phyloP scores from a whole-genome alignment of 352 stramenopile genomes.

The Blastocystis sp. region DNA sequence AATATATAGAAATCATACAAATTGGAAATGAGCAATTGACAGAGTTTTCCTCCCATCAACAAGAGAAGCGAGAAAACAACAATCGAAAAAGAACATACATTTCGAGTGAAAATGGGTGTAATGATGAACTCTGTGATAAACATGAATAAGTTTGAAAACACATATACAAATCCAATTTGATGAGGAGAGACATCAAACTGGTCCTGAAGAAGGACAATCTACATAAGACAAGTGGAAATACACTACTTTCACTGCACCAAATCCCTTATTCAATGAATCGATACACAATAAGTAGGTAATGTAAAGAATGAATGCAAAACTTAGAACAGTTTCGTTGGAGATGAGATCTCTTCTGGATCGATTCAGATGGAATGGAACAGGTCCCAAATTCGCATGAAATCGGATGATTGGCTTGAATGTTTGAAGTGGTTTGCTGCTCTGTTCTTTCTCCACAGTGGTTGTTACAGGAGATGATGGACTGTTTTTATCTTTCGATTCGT shows the following conservation, averaged over 20 bases:
- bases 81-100: neutral
- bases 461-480: neutral
- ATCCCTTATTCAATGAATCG: constrained; percentile 48
- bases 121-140: constrained; percentile 51
- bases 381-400: neutral
- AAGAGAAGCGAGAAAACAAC: constrained; percentile 16
- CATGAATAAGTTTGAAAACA: constrained; percentile 43
- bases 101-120: neutral
- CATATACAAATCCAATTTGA: constrained; percentile 26
- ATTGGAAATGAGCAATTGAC: neutral
- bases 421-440: neutral
- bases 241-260: constrained; percentile 13
- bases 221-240: neutral
- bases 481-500: neutral
- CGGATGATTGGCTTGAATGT: neutral
- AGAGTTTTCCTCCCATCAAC: neutral
- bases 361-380: neutral
- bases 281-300: neutral
- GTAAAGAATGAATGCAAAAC: constrained; percentile 1
- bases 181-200: constrained; percentile 44
- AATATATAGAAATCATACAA: neutral
- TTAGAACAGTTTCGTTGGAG: neutral
- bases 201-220: constrained; percentile 52
- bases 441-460: neutral
- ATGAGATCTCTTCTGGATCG: neutral